Evolutionary conservation across 352 stramenopile species (phyloP).

Genomic region (Pythium guiyangense): DNA sequence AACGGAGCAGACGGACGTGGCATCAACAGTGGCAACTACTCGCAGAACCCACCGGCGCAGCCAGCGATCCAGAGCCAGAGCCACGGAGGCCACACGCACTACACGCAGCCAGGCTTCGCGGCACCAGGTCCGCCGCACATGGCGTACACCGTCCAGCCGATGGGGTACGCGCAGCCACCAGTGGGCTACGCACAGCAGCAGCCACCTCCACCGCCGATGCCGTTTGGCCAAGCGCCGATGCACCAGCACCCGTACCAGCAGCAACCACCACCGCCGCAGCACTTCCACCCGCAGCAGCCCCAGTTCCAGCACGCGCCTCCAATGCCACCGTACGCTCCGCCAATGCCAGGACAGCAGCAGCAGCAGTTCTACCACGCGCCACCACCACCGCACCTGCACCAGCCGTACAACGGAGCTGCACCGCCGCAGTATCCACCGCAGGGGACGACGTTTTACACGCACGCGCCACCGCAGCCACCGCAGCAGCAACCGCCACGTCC

Average conservation of each 20-base stretch:
- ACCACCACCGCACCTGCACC: background rate
- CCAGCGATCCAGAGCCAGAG: constrained; percentile 33
- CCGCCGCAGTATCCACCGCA: constrained; percentile 11
- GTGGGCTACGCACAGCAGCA: constrained; percentile 18
- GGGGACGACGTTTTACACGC: constrained; percentile 1
- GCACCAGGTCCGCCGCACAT: constrained; percentile 15
- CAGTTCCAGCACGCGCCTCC: constrained; percentile 8
- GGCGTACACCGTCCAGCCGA: constrained; percentile 22
- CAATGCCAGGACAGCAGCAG: constrained; percentile 10
- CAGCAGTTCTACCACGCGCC: constrained; percentile 8
- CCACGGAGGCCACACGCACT: constrained; percentile 41
- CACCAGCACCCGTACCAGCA: constrained; percentile 21
- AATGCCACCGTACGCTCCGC: constrained; percentile 10
- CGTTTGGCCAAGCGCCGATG: constrained; percentile 24
- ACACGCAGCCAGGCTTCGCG: constrained; percentile 35
- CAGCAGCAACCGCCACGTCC: constrained; percentile 21
- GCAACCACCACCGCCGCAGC: constrained; percentile 8
- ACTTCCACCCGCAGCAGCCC: constrained; percentile 10
- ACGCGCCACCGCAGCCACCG: constrained; percentile 20
- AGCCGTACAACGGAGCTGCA: constrained; percentile 18
- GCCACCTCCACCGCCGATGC: constrained; percentile 17
- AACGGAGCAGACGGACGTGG: constrained; percentile 5
- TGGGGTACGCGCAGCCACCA: constrained; percentile 30
- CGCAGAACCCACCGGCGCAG: constrained; percentile 6
- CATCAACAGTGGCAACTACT: constrained; percentile 14